phyloP scores from a whole-genome alignment of 1,284 basidiomycete species.

The Earliella scabrosa region DNA sequence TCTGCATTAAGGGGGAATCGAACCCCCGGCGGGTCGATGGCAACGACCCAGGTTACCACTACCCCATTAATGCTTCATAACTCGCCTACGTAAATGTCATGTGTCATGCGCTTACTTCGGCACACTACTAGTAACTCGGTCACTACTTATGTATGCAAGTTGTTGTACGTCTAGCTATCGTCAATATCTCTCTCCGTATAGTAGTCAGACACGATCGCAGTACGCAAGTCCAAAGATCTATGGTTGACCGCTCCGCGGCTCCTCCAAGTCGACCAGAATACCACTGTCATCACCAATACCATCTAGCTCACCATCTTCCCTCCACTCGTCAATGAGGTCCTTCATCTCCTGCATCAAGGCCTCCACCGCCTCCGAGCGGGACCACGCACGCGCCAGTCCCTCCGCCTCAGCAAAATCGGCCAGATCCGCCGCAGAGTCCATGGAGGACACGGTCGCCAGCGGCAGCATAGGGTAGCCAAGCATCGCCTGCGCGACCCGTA shows the following conservation, averaged over 20 bases:
- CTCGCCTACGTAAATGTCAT: no score
- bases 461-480: conserved; percentile 65
- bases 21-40: conserved; percentile 74
- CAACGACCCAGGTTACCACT: conserved; percentile 31
- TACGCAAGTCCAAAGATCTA: no score
- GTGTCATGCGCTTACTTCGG: no score
- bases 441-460: conserved; percentile 28
- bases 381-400: conserved; percentile 51
- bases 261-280: conserved; percentile 29
- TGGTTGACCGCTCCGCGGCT: conserved; percentile 8
- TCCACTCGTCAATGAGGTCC: conserved; percentile 63
- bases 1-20: conserved; percentile 77
- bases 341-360: conserved; percentile 57
- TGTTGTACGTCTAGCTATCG: no score
- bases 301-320: conserved; percentile 32
- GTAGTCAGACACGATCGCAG: no score
- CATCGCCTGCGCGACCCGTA: conserved; percentile 62
- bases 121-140: no score
- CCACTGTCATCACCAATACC: conserved; percentile 33
- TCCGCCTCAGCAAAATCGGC: conserved; percentile 33
- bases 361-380: conserved; percentile 53
- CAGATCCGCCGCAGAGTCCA: conserved; percentile 31
- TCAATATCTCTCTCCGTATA: no score
- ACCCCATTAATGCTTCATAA: conserved; percentile 25
- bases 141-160: no score